Evolutionary conservation across 139 green algal species (phyloP), one percentile per base, ranked within the genome.

Genomic region (Chlorella vulgaris): DNA sequence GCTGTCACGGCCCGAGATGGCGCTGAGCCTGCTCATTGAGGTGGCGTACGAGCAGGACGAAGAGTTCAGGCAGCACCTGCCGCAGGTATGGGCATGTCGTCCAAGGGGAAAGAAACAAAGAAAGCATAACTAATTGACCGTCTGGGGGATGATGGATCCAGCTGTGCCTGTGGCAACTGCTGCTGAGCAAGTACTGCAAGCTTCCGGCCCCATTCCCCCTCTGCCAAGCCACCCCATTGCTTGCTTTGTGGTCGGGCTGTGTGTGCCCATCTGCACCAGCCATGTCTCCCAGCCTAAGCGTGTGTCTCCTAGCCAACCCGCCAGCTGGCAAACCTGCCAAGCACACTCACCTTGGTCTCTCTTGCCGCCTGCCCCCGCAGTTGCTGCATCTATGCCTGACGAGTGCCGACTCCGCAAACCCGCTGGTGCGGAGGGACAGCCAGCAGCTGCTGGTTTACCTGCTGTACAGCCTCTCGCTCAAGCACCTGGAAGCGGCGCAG

Each of bases 11-110:
- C 88, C 95, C 21, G 94, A 98, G 89, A 84, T 98, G 39, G 92
- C 93, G 26, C 85, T 98, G 76, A 96, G 94, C 80, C 88, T 98
- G 71, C 89, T 97, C 28, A 83, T 83, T 1, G 95, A 99, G 88
- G 88, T 98, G 40, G 94, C 93, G 1, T 97, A 93, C 50, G 95
- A 98, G 82, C 95, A 98, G 65, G 92, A 96, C 28, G 94, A 95
- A 71, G 93, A 96, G 75, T 90, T 98, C 55, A 85, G 88, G 2
- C 81, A 74, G 13, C 94, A 98, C 84, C 81, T 98, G 61, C 89
- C 93, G 21, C 69, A 76, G 69, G 69, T 33, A n/a, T n/a, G n/a
- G n/a, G n/a, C n/a, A n/a, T n/a, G n/a, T n/a, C n/a, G n/a, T n/a
- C n/a, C n/a, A n/a, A n/a, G n/a, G n/a, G n/a, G n/a, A n/a, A n/a